Evolutionary conservation across 1,284 basidiomycete species (phyloP).

Genomic region (Trametes polyzona): DNA sequence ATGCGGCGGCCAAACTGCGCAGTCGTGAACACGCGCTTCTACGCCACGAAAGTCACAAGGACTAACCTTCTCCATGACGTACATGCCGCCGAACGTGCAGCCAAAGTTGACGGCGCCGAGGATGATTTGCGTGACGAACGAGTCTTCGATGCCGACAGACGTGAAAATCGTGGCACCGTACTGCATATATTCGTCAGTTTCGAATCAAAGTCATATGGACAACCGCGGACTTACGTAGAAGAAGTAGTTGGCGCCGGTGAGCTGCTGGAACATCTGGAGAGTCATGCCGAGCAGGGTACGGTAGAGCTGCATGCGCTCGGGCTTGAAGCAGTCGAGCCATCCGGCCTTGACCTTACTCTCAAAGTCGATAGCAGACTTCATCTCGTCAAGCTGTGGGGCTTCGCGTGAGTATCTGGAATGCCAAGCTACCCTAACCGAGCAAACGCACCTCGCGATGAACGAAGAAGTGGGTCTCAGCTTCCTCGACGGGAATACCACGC

Average conservation of each 20-base stretch:
- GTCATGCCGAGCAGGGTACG: slow-evolving; percentile 67
- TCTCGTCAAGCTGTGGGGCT: slow-evolving; percentile 45
- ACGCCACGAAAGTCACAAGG: background rate
- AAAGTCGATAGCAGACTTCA: slow-evolving; percentile 49
- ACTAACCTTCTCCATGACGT: slow-evolving; percentile 66
- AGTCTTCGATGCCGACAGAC: slow-evolving; percentile 69
- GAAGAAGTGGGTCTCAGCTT: slow-evolving; percentile 48
- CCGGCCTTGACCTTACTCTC: slow-evolving; percentile 50
- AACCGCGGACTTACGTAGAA: slow-evolving; percentile 49
- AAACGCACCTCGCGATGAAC: slow-evolving; percentile 47
- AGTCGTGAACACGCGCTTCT: background rate
- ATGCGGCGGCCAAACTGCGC: slow-evolving; percentile 59
- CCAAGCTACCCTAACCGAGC: background rate
- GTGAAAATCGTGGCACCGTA: slow-evolving; percentile 74
- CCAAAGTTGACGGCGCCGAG: slow-evolving; percentile 72
- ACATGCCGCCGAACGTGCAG: slow-evolving; percentile 72
- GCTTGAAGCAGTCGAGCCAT: slow-evolving; percentile 67
- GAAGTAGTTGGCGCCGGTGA: slow-evolving; percentile 75
- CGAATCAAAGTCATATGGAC: background rate
- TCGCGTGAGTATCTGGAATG: background rate
- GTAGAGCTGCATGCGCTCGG: slow-evolving; percentile 58
- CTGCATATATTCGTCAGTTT: slow-evolving; percentile 16
- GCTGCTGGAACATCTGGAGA: slow-evolving; percentile 75
- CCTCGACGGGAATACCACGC: slow-evolving; percentile 52
- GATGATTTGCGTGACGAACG: slow-evolving; percentile 75